Evolutionary conservation across 2,329 filamentous ascomycete genomes (phyloP).

Genomic region (Elsinoe arachidis): DNA sequence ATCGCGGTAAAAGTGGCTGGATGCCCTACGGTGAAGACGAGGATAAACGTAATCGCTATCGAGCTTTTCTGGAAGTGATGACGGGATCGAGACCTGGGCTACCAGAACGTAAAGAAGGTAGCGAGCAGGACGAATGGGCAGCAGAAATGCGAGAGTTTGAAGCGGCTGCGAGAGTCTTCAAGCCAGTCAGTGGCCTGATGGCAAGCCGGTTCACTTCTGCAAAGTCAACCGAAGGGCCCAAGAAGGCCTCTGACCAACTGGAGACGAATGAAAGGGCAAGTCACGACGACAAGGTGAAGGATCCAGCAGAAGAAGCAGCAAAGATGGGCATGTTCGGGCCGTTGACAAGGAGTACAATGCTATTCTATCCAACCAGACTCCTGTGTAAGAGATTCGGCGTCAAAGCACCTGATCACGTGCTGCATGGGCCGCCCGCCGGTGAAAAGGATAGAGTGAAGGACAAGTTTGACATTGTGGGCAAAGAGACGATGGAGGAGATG

Average conservation of each 20-base stretch:
- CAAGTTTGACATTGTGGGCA: slow-evolving; percentile 43
- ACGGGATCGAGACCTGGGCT: slow-evolving; percentile 53
- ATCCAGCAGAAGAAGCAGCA: slow-evolving; percentile 79
- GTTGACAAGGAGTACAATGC: slow-evolving; percentile 63
- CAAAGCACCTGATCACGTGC: slow-evolving; percentile 61
- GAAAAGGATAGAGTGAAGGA: slow-evolving; percentile 18
- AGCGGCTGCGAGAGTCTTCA: slow-evolving; percentile 70
- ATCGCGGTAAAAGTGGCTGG: slow-evolving; percentile 50
- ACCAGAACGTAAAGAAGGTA: slow-evolving; percentile 46
- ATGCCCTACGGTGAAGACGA: slow-evolving; percentile 81
- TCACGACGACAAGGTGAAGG: slow-evolving; percentile 25
- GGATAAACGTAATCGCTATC: slow-evolving; percentile 70
- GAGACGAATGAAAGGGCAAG: slow-evolving; percentile 15
- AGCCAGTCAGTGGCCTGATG: slow-evolving; percentile 86
- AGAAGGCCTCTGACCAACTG: slow-evolving; percentile 27
- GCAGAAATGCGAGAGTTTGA: slow-evolving; percentile 73
- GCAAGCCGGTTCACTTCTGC: slow-evolving; percentile 82
- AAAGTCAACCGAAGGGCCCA: slow-evolving; percentile 28
- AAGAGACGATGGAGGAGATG: slow-evolving; percentile 48
- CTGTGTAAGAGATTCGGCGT: slow-evolving; percentile 95
- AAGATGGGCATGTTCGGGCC: slow-evolving; percentile 86
- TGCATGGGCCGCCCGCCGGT: slow-evolving; percentile 37
- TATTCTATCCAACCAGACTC: slow-evolving; percentile 73
- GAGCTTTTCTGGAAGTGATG: slow-evolving; percentile 68
- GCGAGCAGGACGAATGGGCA: slow-evolving; percentile 63